These are phyloP conservation scores for Penicillium sp. DNA, from an alignment of 2,329 filamentous ascomycete species.

Conservation along the genomic window DNA sequence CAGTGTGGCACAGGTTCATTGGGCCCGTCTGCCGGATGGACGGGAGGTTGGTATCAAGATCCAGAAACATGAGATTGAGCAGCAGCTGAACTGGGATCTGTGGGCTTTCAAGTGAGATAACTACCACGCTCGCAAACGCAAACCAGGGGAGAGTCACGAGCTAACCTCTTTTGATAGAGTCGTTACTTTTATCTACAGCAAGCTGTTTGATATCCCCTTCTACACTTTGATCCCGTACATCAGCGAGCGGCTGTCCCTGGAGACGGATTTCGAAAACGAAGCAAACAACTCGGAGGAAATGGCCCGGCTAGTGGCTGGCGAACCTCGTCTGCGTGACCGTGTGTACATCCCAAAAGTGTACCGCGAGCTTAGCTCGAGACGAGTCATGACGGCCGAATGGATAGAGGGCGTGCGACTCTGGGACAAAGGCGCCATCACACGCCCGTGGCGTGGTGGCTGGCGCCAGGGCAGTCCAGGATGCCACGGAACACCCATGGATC, in stretches of 20 bases:
- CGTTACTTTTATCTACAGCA: slow-evolving; percentile 77
- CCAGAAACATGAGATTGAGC: slow-evolving; percentile 89
- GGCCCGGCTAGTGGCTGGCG: slow-evolving; percentile 70
- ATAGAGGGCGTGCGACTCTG: slow-evolving; percentile 91
- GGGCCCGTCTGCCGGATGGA: slow-evolving; percentile 81
- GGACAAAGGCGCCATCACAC: slow-evolving; percentile 81
- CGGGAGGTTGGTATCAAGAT: slow-evolving; percentile 93
- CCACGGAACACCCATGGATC: slow-evolving; percentile 61
- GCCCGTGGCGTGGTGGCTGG: slow-evolving; percentile 74
- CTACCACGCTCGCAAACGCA: not conserved
- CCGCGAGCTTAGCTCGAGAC: slow-evolving; percentile 73
- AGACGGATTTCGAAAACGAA: slow-evolving; percentile 93
- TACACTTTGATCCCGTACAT: slow-evolving; percentile 91
- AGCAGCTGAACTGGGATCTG: slow-evolving; percentile 90
- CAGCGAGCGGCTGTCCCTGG: slow-evolving; percentile 82
- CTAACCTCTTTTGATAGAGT: slow-evolving; percentile 50
- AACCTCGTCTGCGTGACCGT: slow-evolving; percentile 71
- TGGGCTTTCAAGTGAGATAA: slow-evolving; percentile 79
- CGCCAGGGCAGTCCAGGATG: slow-evolving; percentile 75
- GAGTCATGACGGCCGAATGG: slow-evolving; percentile 95
- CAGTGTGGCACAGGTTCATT: slow-evolving; percentile 95
- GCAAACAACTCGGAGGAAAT: slow-evolving; percentile 84
- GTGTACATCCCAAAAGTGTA: slow-evolving; percentile 90
- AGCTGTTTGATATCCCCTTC: slow-evolving; percentile 88
- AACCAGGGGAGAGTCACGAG: not conserved